phyloP scores from a whole-genome alignment of 169 alveolate genomes.

The Theileria equi region DNA sequence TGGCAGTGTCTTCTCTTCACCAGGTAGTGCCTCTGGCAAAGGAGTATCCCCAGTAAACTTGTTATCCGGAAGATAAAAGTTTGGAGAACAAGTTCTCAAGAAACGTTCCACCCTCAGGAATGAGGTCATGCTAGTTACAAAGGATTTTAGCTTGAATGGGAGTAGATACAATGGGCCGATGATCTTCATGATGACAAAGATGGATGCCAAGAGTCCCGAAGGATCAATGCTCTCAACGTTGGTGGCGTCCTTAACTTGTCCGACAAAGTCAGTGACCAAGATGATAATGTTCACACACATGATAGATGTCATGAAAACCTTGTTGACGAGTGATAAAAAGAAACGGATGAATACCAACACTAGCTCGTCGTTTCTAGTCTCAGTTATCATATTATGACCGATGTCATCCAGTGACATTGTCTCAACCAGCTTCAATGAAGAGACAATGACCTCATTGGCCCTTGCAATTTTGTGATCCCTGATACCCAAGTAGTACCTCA shows the following conservation, averaged over 20 bases:
- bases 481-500: not conserved
- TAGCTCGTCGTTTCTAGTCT: constrained; percentile 37
- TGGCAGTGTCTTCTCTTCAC: not conserved
- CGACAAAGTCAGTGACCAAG: constrained; percentile 24
- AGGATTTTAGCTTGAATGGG: constrained; percentile 18
- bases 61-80: constrained; percentile 20
- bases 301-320: not conserved
- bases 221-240: not conserved
- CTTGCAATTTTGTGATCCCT: constrained; percentile 15
- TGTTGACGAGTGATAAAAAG: constrained; percentile 14
- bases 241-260: not conserved
- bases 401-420: constrained; percentile 33
- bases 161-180: constrained; percentile 26
- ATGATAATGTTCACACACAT: constrained; percentile 1
- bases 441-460: constrained; percentile 9
- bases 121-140: constrained; percentile 26
- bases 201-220: constrained; percentile 24
- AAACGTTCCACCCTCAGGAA: constrained; percentile 16
- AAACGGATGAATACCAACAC: constrained; percentile 16
- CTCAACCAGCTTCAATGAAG: constrained; percentile 5
- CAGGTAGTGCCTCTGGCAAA: not conserved
- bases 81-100: constrained; percentile 35
- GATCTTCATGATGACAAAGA: constrained; percentile 16
- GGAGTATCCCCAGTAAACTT: constrained; percentile 4
- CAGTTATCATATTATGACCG: constrained; percentile 20